Conservation (phyloP, 345 rosid species). For the Lumnitzera racemosa region DNA sequence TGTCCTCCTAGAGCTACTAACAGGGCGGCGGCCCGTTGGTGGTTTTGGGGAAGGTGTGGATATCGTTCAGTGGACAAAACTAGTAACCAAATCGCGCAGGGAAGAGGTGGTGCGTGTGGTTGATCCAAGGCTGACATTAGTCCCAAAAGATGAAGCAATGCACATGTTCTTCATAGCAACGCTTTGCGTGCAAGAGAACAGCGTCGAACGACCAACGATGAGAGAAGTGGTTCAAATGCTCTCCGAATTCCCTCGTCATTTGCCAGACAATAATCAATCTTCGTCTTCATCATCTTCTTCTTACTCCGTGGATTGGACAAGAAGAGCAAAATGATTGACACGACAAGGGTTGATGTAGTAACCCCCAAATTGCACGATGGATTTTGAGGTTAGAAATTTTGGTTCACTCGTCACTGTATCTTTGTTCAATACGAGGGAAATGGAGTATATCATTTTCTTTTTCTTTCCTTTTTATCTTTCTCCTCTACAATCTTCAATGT, state of each 20-base stretch:
- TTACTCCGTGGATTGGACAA: too few relatives aligned
- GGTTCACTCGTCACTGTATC: too few relatives aligned
- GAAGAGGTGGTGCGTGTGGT: slow-evolving; percentile 34
- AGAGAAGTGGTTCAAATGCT: slow-evolving; percentile 74
- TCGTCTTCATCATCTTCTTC: slow-evolving; percentile 18
- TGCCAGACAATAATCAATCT: slow-evolving; percentile 13
- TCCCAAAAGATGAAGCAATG: slow-evolving; percentile 45
- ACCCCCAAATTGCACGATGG: too few relatives aligned
- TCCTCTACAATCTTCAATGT: background rate
- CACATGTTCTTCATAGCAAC: slow-evolving; percentile 51
- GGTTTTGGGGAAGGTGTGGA: slow-evolving; percentile 60
- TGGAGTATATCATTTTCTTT: background rate
- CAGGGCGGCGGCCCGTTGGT: slow-evolving; percentile 51
- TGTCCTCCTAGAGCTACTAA: slow-evolving; percentile 48
- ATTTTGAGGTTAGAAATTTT: too few relatives aligned
- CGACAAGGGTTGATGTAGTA: too few relatives aligned
- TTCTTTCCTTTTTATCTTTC: background rate
- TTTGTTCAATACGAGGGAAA: too few relatives aligned
- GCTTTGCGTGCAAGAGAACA: slow-evolving; percentile 57
- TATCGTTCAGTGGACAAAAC: slow-evolving; percentile 54
- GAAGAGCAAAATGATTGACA: too few relatives aligned
- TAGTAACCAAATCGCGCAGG: slow-evolving; percentile 24
- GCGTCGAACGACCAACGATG: slow-evolving; percentile 62
- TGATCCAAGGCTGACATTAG: slow-evolving; percentile 34
- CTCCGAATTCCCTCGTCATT: slow-evolving; percentile 28